Conservation (phyloP, 495 filamentous ascomycete species). For the Pseudoneurospora amorphoporcata region DNA sequence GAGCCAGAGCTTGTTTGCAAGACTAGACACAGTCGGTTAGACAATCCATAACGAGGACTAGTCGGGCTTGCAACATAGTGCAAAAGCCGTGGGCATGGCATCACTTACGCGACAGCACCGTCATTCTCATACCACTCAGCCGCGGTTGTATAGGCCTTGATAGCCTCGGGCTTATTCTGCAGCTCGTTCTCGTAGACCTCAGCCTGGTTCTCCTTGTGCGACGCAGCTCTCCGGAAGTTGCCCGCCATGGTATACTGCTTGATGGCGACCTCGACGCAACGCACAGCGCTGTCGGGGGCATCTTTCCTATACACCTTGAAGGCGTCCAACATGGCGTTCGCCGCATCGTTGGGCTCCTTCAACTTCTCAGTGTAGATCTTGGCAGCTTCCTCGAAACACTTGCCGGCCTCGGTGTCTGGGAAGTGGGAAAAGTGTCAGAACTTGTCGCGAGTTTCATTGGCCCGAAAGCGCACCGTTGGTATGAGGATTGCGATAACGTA, state of each 20-base stretch:
- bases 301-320: slow-evolving; percentile 81
- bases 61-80: neutral
- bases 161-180: slow-evolving; percentile 62
- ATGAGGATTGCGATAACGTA: slow-evolving; percentile 19
- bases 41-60: neutral
- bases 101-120: slow-evolving; percentile 69
- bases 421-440: neutral
- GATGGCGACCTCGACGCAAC: slow-evolving; percentile 65
- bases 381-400: slow-evolving; percentile 71
- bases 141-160: slow-evolving; percentile 69
- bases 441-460: neutral
- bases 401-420: slow-evolving; percentile 68
- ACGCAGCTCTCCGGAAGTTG: slow-evolving; percentile 80
- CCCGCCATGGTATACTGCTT: slow-evolving; percentile 71
- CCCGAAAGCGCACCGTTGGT: neutral
- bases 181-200: slow-evolving; percentile 75
- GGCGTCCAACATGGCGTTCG: slow-evolving; percentile 60
- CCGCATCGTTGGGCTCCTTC: slow-evolving; percentile 81
- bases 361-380: slow-evolving; percentile 62
- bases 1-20: slow-evolving; percentile 82
- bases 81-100: neutral
- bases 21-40: slow-evolving; percentile 28
- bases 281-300: slow-evolving; percentile 65
- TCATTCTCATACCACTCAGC: slow-evolving; percentile 82
- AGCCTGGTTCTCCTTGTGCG: slow-evolving; percentile 74